Percentiles rank a stretch among this genome's conserved stretches.
phyloP scores from a whole-genome alignment of 768 basidiomycete genomes.

The Auricularia sp. region DNA sequence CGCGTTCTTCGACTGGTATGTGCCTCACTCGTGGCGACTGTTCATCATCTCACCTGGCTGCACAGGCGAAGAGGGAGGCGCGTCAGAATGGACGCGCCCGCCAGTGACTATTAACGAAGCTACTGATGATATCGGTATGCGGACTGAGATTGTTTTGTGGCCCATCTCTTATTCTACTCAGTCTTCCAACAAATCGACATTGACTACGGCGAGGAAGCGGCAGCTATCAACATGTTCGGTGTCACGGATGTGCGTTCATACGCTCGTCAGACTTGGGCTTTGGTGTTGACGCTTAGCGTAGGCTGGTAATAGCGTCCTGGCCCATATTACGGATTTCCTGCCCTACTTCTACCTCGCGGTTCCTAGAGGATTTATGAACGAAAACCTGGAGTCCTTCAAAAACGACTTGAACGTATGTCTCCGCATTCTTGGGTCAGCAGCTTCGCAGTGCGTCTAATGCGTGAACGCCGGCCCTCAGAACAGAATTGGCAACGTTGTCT shows the following conservation, averaged over 20 bases:
- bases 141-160: background rate
- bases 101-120: slow-evolving; percentile 44
- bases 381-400: slow-evolving; percentile 56
- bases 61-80: slow-evolving; percentile 66
- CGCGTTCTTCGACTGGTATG: slow-evolving; percentile 34
- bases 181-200: slow-evolving; percentile 97
- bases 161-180: slow-evolving; percentile 17
- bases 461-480: slow-evolving; percentile 1
- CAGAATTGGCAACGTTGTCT: slow-evolving; percentile 27
- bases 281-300: slow-evolving; percentile 18
- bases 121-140: slow-evolving; percentile 58
- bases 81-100: slow-evolving; percentile 65
- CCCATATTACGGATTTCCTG: slow-evolving; percentile 67
- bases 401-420: slow-evolving; percentile 64
- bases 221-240: slow-evolving; percentile 65
- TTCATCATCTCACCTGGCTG: too few relatives aligned
- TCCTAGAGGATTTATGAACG: slow-evolving; percentile 68
- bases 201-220: slow-evolving; percentile 50
- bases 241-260: slow-evolving; percentile 60
- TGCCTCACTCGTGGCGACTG: slow-evolving; percentile 1
- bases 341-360: slow-evolving; percentile 91
- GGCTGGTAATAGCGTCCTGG: slow-evolving; percentile 84
- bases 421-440: background rate
- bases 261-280: background rate
- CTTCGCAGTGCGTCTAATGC: background rate